Conservation (phyloP, 495 filamentous ascomycete genomes). For the Annulohypoxylon maeteangense region DNA sequence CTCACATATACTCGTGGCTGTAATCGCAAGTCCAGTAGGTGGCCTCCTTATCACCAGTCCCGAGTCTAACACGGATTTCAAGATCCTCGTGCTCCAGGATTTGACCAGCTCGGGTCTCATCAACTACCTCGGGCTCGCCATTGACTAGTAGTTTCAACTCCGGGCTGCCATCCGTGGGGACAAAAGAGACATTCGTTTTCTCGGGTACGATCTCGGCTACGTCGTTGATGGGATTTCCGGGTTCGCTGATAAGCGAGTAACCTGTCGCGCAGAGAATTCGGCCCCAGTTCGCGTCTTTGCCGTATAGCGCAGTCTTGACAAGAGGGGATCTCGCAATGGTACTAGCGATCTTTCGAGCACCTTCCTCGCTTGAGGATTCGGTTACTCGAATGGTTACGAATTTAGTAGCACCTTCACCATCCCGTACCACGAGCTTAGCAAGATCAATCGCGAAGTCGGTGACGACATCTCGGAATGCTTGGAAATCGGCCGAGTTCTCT, state of each 20-base stretch:
- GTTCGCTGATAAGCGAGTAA: constrained; percentile 79
- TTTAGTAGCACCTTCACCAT: constrained; percentile 98
- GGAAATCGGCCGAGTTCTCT: constrained; percentile 69
- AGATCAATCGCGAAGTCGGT: constrained; percentile 83
- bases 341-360: constrained; percentile 76
- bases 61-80: constrained; percentile 81
- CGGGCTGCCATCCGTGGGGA: constrained; percentile 83
- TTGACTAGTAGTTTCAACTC: constrained; percentile 86
- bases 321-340: constrained; percentile 94
- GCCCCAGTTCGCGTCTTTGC: constrained; percentile 97
- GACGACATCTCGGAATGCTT: constrained; percentile 72
- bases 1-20: constrained; percentile 89
- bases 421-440: constrained; percentile 91
- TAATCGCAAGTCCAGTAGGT: constrained; percentile 97
- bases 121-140: constrained; percentile 92
- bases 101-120: constrained; percentile 84
- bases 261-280: constrained; percentile 95
- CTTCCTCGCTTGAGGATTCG: constrained; percentile 73
- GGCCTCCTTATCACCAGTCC: constrained; percentile 76
- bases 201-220: constrained; percentile 76
- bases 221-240: constrained; percentile 63
- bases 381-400: constrained; percentile 93
- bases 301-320: constrained; percentile 97
- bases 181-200: constrained; percentile 90
- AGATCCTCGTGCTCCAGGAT: constrained; percentile 89